These are phyloP conservation scores for Pseudogymnoascus sp. DNA, from an alignment of 2,329 filamentous ascomycete genomes.

Conservation along the genomic window DNA sequence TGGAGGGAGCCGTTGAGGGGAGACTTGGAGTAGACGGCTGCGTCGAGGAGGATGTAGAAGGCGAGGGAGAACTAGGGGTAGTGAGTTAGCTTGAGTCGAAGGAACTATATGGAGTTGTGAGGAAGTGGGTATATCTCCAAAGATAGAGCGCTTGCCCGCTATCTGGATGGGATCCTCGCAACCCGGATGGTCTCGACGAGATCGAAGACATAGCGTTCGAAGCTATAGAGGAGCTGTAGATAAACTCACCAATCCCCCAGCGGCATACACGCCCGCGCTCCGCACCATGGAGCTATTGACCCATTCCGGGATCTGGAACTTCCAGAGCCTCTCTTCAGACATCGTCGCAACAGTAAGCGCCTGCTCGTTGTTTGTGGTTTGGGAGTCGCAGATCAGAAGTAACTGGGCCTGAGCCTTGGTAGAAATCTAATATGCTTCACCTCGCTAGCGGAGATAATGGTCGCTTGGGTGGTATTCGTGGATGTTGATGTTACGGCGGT, in stretches of 20 bases:
- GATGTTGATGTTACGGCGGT: background rate
- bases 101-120: background rate
- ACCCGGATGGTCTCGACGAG: background rate
- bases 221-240: background rate
- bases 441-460: background rate
- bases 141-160: background rate
- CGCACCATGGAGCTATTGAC: constrained; percentile 58
- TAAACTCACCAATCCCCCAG: constrained; percentile 54
- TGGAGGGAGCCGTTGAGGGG: constrained; percentile 47
- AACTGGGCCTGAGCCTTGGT: background rate
- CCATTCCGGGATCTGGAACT: constrained; percentile 61
- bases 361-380: background rate
- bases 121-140: background rate
- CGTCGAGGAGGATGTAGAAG: constrained; percentile 63
- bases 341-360: constrained; percentile 30
- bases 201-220: background rate
- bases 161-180: constrained; percentile 13
- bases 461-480: background rate
- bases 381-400: background rate
- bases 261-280: constrained; percentile 56
- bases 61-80: constrained; percentile 55
- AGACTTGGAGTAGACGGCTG: constrained; percentile 60
- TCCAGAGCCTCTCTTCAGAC: constrained; percentile 62
- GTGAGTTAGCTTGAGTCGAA: background rate
- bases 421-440: background rate